phyloP scores from a whole-genome alignment of 2,329 filamentous ascomycete species.

The Aspergillus thermomutatus region DNA sequence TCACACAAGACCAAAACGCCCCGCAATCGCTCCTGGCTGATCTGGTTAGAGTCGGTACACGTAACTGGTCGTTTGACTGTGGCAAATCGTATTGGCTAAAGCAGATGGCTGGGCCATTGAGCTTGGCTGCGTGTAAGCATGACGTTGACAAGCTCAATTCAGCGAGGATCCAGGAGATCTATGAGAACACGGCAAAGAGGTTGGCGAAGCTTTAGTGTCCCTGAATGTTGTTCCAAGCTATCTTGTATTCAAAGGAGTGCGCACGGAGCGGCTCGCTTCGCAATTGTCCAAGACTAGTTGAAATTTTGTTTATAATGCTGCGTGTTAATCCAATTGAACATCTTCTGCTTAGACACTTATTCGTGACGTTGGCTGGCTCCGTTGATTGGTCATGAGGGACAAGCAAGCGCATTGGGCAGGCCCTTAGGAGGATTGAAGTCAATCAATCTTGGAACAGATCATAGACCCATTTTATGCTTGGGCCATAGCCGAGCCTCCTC shows the following conservation, averaged over 20 bases:
- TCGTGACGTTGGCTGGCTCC: background rate
- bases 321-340: background rate
- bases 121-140: constrained; percentile 21
- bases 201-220: constrained; percentile 18
- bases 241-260: background rate
- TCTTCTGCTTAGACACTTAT: background rate
- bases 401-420: background rate
- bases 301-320: background rate
- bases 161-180: constrained; percentile 20
- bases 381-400: background rate
- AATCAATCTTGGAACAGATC: constrained; percentile 1
- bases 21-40: constrained; percentile 30
- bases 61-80: constrained; percentile 33
- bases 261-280: background rate
- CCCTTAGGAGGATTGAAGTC: background rate
- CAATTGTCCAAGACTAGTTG: background rate
- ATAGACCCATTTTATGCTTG: constrained; percentile 25
- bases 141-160: constrained; percentile 23
- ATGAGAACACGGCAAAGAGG: constrained; percentile 12
- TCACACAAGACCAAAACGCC: constrained; percentile 25
- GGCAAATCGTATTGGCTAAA: constrained; percentile 32
- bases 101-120: constrained; percentile 28
- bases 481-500: constrained; percentile 29
- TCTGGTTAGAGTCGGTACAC: constrained; percentile 29
- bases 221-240: background rate